phyloP scores from a whole-genome alignment of 2,329 filamentous ascomycete species.

The Falciphora oryzae region DNA sequence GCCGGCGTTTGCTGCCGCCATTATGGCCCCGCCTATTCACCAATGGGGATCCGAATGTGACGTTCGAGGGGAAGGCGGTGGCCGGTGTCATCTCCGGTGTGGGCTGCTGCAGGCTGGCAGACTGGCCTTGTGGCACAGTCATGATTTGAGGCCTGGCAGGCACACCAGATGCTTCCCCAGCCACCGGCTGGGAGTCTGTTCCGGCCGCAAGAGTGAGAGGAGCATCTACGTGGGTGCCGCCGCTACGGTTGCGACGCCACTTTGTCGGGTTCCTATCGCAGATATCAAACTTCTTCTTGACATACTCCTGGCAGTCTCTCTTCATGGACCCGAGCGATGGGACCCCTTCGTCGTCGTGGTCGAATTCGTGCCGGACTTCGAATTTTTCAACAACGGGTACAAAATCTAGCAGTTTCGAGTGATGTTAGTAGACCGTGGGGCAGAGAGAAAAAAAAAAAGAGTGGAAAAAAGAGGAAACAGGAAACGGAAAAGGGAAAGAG shows the following conservation, averaged over 20 bases:
- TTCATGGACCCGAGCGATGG: not conserved
- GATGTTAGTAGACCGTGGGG: no score
- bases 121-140: not conserved
- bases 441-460: no score
- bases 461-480: not conserved
- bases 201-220: no score
- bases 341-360: not conserved
- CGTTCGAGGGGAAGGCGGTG: no score
- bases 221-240: not conserved
- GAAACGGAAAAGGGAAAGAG: no score
- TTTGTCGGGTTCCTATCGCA: not conserved
- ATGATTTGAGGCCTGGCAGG: not conserved
- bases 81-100: not conserved
- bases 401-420: not conserved
- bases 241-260: no score
- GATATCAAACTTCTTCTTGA: not conserved
- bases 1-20: not conserved
- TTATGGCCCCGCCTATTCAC: not conserved
- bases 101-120: not conserved
- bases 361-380: constrained; percentile 3
- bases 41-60: not conserved
- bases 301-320: not conserved
- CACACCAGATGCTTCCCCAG: not conserved
- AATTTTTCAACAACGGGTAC: constrained; percentile 2
- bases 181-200: not conserved